Percentiles rank a stretch among this genome's conserved stretches.
These are phyloP conservation scores for Hapsidospora chrysogenum DNA, from an alignment of 495 filamentous ascomycete genomes.

Conservation along the genomic window DNA sequence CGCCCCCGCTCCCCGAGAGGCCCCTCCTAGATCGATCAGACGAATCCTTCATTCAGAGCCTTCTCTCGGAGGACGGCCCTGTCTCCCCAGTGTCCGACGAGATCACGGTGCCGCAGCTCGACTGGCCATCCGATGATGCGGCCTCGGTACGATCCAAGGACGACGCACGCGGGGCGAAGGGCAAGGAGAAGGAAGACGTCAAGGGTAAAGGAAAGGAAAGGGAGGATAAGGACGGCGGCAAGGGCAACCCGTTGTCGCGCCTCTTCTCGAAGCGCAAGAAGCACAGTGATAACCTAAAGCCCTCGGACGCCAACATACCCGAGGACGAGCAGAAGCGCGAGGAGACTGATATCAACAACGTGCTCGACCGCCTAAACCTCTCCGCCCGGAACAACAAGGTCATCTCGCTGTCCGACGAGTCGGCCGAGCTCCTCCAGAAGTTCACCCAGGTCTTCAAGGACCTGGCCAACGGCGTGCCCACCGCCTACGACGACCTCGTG, in stretches of 20 bases:
- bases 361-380: slow-evolving; percentile 68
- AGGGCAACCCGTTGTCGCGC: slow-evolving; percentile 7
- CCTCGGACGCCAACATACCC: background rate
- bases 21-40: slow-evolving; percentile 25
- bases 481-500: slow-evolving; percentile 79
- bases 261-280: slow-evolving; percentile 12
- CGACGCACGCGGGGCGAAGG: background rate
- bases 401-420: slow-evolving; percentile 68
- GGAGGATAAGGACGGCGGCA: slow-evolving; percentile 5
- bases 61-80: slow-evolving; percentile 18
- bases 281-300: slow-evolving; percentile 9
- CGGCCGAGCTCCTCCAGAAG: slow-evolving; percentile 57
- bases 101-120: slow-evolving; percentile 25
- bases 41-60: slow-evolving; percentile 23
- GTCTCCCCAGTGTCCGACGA: slow-evolving; percentile 23
- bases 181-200: slow-evolving; percentile 3
- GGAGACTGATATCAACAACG: slow-evolving; percentile 53
- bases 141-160: slow-evolving; percentile 9
- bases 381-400: slow-evolving; percentile 57
- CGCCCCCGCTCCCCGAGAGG: background rate
- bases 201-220: slow-evolving; percentile 7
- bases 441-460: slow-evolving; percentile 87
- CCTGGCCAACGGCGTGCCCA: slow-evolving; percentile 78
- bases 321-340: slow-evolving; percentile 34
- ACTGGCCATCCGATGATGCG: slow-evolving; percentile 20